Evolutionary conservation across 2,329 filamentous ascomycete genomes (phyloP), one percentile per base, ranked within the genome.

Genomic region (Sporothrix brunneoviolacea): DNA sequence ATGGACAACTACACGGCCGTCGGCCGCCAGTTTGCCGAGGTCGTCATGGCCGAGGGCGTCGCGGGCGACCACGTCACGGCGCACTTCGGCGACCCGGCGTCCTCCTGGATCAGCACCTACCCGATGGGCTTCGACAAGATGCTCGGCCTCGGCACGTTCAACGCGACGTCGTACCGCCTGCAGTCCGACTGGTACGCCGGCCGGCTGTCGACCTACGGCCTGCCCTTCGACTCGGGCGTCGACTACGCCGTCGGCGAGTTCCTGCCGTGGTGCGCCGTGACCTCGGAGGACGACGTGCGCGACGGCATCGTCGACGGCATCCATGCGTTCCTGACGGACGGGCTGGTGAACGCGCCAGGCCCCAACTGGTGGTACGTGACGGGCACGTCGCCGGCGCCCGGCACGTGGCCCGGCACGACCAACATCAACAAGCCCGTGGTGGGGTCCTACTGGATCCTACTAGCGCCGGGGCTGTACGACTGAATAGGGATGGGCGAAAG

Each of bases 161-260:
- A 50, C 22, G 46, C 56, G 28, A n/a, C 48, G 4, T 28, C 63
- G 2, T 64, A 64, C 55, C 54, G 54, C 3, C 59, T 61, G 55
- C 62, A 64, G 40, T 61, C 59, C 4, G 36, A 50, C 4, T 64
- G 61, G 61, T 64, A 64, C 52, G 56, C 35, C 64, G 41, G 48
- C 35, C 33, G 36, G 27, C 35, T 51, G 3, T 36, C 30, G 3
- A 30, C 41, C 3, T 52, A 47, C 24, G 53, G 49, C 18, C 42
- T 51, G 41, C 53, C 49, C 4, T 54, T 54, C 38, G 48, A 50
- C 32, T 50, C 49, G 8, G 37, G 36, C 2, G 53, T 47, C 28
- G 46, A 33, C 13, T 51, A 51, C 27, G 36, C 40, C 21, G 48
- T 51, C 8, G 40, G 33, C 13, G 42, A 46, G n/a, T 43, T 51